Percentiles rank a stretch among this genome's conserved stretches.
phyloP scores from a whole-genome alignment of 2,329 filamentous ascomycete genomes.

The Cercospora zeae-maydis region DNA sequence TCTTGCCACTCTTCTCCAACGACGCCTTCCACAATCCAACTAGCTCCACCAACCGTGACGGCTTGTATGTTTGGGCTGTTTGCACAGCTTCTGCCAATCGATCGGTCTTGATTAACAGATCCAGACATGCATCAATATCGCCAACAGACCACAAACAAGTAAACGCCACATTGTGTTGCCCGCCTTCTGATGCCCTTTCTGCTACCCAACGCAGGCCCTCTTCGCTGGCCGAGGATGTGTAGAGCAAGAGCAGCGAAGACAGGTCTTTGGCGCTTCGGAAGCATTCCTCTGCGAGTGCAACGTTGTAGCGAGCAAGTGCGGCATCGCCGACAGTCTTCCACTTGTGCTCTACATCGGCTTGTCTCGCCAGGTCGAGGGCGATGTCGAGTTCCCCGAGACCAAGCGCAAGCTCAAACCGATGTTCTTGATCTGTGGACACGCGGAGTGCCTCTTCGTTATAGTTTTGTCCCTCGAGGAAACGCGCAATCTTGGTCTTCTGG shows the following conservation, averaged over 20 bases:
- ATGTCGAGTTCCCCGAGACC: slow-evolving; percentile 78
- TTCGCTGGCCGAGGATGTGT: slow-evolving; percentile 78
- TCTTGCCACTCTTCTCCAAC: slow-evolving; percentile 80
- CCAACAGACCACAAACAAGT: slow-evolving; percentile 83
- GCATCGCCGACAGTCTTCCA: slow-evolving; percentile 98
- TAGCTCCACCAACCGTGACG: slow-evolving; percentile 64
- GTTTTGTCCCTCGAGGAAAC: slow-evolving; percentile 94
- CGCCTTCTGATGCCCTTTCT: slow-evolving; percentile 68
- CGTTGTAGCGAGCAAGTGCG: slow-evolving; percentile 80
- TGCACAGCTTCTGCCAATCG: slow-evolving; percentile 81
- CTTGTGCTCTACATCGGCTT: slow-evolving; percentile 88
- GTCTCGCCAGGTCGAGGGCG: slow-evolving; percentile 76
- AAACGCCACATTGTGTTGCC: slow-evolving; percentile 90
- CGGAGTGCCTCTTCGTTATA: slow-evolving; percentile 94
- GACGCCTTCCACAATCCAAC: slow-evolving; percentile 77
- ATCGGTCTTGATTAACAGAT: slow-evolving; percentile 73
- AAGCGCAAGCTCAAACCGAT: slow-evolving; percentile 91
- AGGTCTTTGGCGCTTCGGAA: slow-evolving; percentile 88
- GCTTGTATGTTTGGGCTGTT: slow-evolving; percentile 94
- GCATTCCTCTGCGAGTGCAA: slow-evolving; percentile 84
- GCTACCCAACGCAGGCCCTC: slow-evolving; percentile 71
- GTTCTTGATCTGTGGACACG: slow-evolving; percentile 89
- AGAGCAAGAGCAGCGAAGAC: slow-evolving; percentile 80
- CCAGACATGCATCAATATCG: slow-evolving; percentile 76
- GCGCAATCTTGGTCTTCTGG: slow-evolving; percentile 95